Evolutionary conservation across 768 basidiomycete species (phyloP).

Genomic region (Candolleomyces efflorescens): DNA sequence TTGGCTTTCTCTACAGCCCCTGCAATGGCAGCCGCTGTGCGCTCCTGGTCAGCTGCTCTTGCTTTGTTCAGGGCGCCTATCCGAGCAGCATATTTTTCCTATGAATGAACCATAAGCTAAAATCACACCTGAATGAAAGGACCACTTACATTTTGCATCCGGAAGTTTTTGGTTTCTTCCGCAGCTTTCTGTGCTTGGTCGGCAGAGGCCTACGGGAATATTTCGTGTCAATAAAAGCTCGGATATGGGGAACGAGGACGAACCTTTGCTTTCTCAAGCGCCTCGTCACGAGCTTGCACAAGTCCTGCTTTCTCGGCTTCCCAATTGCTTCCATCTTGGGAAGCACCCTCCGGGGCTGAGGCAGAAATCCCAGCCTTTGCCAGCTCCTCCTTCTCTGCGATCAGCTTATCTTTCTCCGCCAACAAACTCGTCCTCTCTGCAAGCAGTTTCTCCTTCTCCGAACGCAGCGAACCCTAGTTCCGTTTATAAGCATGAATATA

Average conservation of each 20-base stretch:
- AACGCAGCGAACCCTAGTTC: neutral
- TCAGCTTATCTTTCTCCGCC: conserved; percentile 57
- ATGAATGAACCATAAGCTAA: conserved; percentile 8
- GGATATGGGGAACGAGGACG: neutral
- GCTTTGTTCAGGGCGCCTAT: conserved; percentile 50
- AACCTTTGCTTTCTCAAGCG: conserved; percentile 56
- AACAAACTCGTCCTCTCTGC: neutral
- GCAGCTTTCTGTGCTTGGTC: conserved; percentile 40
- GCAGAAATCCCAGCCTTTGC: conserved; percentile 21
- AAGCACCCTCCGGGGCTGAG: conserved; percentile 14
- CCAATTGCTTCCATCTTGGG: conserved; percentile 37
- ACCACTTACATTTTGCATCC: conserved; percentile 36
- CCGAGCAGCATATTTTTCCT: conserved; percentile 63
- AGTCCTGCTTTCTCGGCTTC: conserved; percentile 61
- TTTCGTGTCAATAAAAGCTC: neutral
- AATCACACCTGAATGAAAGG: neutral
- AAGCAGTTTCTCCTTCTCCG: too few relatives aligned
- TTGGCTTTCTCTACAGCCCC: conserved; percentile 56
- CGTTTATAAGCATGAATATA: too few relatives aligned
- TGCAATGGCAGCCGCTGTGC: conserved; percentile 40
- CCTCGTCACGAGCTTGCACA: conserved; percentile 55
- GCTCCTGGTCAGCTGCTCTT: conserved; percentile 43
- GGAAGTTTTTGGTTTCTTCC: conserved; percentile 40
- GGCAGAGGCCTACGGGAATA: conserved; percentile 27
- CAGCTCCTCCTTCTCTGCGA: conserved; percentile 55